Evolutionary conservation across 2,329 filamentous ascomycete species (phyloP).

Genomic region (Ascochyta viciae-villosae): DNA sequence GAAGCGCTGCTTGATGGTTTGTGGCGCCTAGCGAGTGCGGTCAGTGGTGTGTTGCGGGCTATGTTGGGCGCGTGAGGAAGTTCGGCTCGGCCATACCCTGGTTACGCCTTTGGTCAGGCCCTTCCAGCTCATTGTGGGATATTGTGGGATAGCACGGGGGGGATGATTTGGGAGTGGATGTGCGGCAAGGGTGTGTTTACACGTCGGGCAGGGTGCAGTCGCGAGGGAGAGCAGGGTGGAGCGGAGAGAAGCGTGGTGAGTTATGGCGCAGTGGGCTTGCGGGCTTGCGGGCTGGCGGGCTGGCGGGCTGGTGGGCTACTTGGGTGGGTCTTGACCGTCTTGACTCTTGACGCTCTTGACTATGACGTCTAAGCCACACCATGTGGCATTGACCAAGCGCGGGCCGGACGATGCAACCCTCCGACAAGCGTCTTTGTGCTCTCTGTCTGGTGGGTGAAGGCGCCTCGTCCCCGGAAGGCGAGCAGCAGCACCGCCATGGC

Average conservation of each 20-base stretch:
- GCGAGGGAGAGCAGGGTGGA: slow-evolving; percentile 8
- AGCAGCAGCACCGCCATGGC: background rate
- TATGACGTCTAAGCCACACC: slow-evolving; percentile 14
- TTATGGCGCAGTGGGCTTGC: slow-evolving; percentile 4
- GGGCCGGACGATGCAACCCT: background rate
- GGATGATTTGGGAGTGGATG: slow-evolving; percentile 14
- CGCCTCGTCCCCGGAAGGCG: too few species aligned
- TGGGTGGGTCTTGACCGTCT: background rate
- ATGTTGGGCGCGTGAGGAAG: slow-evolving; percentile 16
- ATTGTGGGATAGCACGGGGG: slow-evolving; percentile 58
- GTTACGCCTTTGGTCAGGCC: slow-evolving; percentile 90
- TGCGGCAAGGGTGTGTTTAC: slow-evolving; percentile 2
- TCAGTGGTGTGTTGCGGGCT: slow-evolving; percentile 33
- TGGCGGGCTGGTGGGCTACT: background rate
- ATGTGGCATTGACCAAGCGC: slow-evolving; percentile 1
- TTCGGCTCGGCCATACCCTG: slow-evolving; percentile 65
- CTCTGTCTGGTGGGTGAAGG: background rate
- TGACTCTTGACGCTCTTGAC: background rate
- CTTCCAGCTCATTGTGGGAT: slow-evolving; percentile 85
- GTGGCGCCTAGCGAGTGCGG: slow-evolving; percentile 69
- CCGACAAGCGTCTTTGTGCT: background rate
- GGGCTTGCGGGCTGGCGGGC: background rate
- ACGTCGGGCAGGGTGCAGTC: slow-evolving; percentile 8
- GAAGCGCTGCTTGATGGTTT: slow-evolving; percentile 89
- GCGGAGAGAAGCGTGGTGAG: slow-evolving; percentile 10